Conservation (phyloP, 306 rosid species). For the Inga oerstediana region DNA sequence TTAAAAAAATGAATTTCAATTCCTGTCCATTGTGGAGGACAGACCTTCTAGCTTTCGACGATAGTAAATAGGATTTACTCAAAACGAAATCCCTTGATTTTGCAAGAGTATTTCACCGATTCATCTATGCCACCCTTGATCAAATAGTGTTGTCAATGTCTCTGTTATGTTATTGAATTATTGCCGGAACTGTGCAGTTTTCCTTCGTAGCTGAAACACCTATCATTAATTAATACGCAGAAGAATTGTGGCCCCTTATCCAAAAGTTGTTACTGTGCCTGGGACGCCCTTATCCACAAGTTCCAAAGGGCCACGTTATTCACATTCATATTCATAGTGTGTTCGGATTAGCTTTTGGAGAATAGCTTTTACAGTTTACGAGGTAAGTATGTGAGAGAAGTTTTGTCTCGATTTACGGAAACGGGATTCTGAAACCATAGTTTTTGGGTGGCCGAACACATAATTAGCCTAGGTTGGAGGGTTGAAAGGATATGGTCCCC, state of each 20-base stretch:
- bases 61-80: neutral
- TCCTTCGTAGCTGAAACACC: neutral
- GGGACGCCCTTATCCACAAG: neutral
- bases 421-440: no score
- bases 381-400: no score
- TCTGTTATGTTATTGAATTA: neutral
- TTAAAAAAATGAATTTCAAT: neutral
- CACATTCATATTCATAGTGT: neutral
- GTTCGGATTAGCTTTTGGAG: no score
- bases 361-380: no score
- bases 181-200: neutral
- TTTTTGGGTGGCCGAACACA: no score
- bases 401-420: no score
- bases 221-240: neutral
- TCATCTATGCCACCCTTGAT: neutral
- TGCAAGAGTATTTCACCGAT: neutral
- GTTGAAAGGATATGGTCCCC: neutral
- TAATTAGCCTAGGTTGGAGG: neutral
- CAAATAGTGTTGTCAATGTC: neutral
- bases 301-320: neutral
- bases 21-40: neutral
- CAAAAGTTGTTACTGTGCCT: neutral
- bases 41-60: neutral
- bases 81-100: neutral
- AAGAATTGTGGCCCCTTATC: neutral